phyloP scores from a whole-genome alignment of 108 stramenopile species.

The Bacterosira constricta region DNA sequence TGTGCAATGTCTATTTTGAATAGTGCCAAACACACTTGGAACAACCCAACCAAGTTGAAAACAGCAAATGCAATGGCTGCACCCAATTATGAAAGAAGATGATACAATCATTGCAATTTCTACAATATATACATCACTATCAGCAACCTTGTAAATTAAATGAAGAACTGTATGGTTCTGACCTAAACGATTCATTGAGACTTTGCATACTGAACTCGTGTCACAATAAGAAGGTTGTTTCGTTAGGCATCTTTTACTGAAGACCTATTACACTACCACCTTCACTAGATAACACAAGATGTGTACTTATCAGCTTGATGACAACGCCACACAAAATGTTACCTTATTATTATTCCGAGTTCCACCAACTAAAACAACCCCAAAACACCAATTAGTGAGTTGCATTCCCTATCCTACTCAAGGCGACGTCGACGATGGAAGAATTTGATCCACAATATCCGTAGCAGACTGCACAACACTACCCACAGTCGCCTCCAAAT shows the following conservation, averaged over 20 bases:
- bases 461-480: slow-evolving; percentile 17
- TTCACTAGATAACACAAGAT: no score
- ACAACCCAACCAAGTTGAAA: slow-evolving; percentile 32
- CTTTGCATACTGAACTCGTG: slow-evolving; percentile 28
- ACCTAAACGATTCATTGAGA: no score
- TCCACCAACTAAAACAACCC: no score
- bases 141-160: slow-evolving; percentile 39
- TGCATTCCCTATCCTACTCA: no score
- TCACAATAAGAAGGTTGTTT: no score
- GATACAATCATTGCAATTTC: slow-evolving; percentile 26
- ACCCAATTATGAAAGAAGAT: slow-evolving; percentile 35
- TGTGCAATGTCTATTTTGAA: slow-evolving; percentile 39
- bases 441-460: slow-evolving; percentile 35
- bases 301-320: no score
- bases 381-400: no score
- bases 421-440: slow-evolving; percentile 17
- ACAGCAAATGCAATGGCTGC: slow-evolving; percentile 32
- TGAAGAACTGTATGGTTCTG: no score
- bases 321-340: no score
- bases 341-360: no score
- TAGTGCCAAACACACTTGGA: slow-evolving; percentile 32
- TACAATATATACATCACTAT: slow-evolving; percentile 27
- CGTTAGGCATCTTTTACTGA: no score
- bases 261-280: no score
- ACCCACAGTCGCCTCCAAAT: slow-evolving; percentile 22